Evolutionary conservation across 768 basidiomycete genomes (phyloP).

Genomic region (Collybia nuda): DNA sequence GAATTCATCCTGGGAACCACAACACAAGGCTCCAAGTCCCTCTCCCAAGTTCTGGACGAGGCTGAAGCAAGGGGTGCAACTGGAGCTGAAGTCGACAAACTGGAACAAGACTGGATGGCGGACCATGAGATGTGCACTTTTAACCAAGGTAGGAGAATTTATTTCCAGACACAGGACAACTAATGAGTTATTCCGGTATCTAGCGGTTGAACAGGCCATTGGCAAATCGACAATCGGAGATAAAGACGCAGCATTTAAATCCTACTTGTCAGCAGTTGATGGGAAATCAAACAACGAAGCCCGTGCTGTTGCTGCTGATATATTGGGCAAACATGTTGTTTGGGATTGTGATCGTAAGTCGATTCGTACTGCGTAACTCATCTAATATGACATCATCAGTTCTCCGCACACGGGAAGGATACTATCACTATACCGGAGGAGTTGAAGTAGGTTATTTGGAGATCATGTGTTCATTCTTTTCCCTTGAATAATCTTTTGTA

Average conservation of each 20-base stretch:
- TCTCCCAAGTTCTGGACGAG: slow-evolving; percentile 69
- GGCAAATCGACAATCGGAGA: slow-evolving; percentile 44
- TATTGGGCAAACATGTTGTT: slow-evolving; percentile 66
- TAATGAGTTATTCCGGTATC: slow-evolving; percentile 4
- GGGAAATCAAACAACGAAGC: slow-evolving; percentile 77
- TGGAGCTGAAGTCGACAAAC: slow-evolving; percentile 66
- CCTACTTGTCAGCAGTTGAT: slow-evolving; percentile 54
- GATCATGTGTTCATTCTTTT: neutral
- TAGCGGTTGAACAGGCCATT: slow-evolving; percentile 65
- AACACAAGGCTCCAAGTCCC: slow-evolving; percentile 41
- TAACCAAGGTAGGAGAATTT: slow-evolving; percentile 61
- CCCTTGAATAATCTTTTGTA: slow-evolving; percentile 13
- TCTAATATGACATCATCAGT: slow-evolving; percentile 38
- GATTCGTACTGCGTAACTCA: neutral
- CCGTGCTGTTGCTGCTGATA: slow-evolving; percentile 69
- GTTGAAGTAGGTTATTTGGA: slow-evolving; percentile 46
- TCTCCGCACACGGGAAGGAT: slow-evolving; percentile 88
- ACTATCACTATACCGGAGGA: slow-evolving; percentile 85
- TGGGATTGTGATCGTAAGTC: slow-evolving; percentile 89
- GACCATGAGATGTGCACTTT: slow-evolving; percentile 76
- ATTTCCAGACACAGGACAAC: neutral
- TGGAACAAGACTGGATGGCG: slow-evolving; percentile 78
- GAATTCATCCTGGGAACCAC: slow-evolving; percentile 71
- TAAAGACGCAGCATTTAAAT: slow-evolving; percentile 54
- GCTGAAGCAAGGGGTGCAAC: slow-evolving; percentile 64